Percentiles rank a stretch among this genome's conserved stretches.
Evolutionary conservation across 2,329 filamentous ascomycete genomes (phyloP).

Genomic region (Colletotrichum costaricense): DNA sequence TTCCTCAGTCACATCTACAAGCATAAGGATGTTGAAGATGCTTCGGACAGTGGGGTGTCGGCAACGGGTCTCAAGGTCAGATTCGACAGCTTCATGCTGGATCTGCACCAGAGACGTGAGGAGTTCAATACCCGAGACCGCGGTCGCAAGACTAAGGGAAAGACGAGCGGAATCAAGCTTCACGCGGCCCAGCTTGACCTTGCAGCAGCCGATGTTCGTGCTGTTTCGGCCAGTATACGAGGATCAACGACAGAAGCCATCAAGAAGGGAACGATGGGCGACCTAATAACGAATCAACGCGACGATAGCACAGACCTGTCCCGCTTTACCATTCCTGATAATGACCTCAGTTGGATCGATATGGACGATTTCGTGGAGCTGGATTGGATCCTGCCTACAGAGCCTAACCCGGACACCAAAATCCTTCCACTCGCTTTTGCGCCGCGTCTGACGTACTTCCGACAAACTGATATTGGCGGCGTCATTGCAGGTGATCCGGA

Average conservation of each 20-base stretch:
- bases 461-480: constrained; percentile 92
- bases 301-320: constrained; percentile 77
- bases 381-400: constrained; percentile 93
- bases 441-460: constrained; percentile 96
- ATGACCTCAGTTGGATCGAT: constrained; percentile 96
- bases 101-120: constrained; percentile 93
- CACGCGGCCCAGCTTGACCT: constrained; percentile 95
- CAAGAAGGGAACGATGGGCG: constrained; percentile 66
- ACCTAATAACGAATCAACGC: constrained; percentile 64
- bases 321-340: constrained; percentile 93
- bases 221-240: constrained; percentile 89
- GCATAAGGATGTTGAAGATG: constrained; percentile 94
- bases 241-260: constrained; percentile 83
- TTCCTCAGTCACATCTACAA: constrained; percentile 99
- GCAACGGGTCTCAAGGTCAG: constrained; percentile 97
- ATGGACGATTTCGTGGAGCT: constrained; percentile 99
- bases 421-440: constrained; percentile 93
- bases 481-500: constrained; percentile 83
- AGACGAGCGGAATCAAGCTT: constrained; percentile 94
- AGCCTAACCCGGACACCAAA: constrained; percentile 91
- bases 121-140: constrained; percentile 87
- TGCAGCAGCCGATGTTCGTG: constrained; percentile 89
- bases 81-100: constrained; percentile 96
- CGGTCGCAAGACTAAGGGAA: constrained; percentile 79
- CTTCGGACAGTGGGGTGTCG: constrained; percentile 79